phyloP scores from a whole-genome alignment of 495 filamentous ascomycete species.

The Aspergillus biplanus region DNA sequence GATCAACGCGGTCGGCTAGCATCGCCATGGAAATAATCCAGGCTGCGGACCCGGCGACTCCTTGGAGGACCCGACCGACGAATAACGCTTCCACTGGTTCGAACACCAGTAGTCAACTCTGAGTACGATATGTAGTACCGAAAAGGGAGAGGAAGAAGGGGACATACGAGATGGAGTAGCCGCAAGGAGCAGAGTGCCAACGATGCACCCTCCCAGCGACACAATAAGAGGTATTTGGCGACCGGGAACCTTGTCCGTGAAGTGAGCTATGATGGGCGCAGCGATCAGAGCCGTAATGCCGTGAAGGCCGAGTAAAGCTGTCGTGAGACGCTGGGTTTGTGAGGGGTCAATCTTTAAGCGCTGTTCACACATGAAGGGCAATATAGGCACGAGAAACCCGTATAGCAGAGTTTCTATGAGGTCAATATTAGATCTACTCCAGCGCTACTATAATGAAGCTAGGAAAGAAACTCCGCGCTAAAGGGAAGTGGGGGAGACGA shows the following conservation, averaged over 20 bases:
- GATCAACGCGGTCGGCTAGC: conserved; percentile 24
- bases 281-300: conserved; percentile 28
- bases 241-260: conserved; percentile 23
- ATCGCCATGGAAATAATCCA: conserved; percentile 33
- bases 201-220: conserved; percentile 20
- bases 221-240: conserved; percentile 21
- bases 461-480: not conserved
- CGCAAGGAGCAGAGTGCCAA: conserved; percentile 22
- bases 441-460: no score
- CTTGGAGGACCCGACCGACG: conserved; percentile 30
- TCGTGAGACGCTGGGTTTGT: conserved; percentile 30
- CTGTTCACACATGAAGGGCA: conserved; percentile 32
- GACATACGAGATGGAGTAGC: conserved; percentile 22
- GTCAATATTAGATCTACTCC: not conserved
- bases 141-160: not conserved
- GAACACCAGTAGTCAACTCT: no score
- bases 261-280: conserved; percentile 30
- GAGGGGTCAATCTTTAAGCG: conserved; percentile 28
- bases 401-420: conserved; percentile 33
- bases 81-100: conserved; percentile 25
- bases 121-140: no score
- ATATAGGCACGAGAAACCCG: conserved; percentile 34
- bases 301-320: conserved; percentile 25
- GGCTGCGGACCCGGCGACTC: conserved; percentile 19
- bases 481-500: not conserved